These are phyloP conservation scores for Skeletonema tropicum DNA, from an alignment of 108 stramenopile species.

Conservation along the genomic window DNA sequence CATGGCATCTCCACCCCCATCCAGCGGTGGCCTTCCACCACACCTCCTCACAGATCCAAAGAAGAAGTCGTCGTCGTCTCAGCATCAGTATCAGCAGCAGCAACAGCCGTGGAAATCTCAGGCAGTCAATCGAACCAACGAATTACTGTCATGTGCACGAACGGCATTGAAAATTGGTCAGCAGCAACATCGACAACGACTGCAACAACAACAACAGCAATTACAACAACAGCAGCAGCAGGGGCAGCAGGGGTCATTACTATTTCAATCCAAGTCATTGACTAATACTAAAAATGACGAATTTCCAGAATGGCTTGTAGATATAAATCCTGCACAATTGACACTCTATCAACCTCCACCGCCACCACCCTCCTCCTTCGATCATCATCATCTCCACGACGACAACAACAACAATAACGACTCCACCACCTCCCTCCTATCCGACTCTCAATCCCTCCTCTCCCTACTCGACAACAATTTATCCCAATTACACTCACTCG, in stretches of 20 bases:
- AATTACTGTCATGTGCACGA: slow-evolving; percentile 79
- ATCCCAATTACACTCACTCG: slow-evolving; percentile 61
- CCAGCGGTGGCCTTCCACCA: background rate
- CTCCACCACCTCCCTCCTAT: slow-evolving; percentile 37
- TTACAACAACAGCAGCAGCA: slow-evolving; percentile 6
- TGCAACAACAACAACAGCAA: background rate
- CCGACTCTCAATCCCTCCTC: slow-evolving; percentile 67
- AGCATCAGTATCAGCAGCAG: no score
- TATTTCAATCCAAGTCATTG: background rate
- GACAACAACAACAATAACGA: background rate
- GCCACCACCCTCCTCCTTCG: slow-evolving; percentile 9
- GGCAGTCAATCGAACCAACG: slow-evolving; percentile 71
- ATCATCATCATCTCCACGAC: background rate
- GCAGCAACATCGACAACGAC: slow-evolving; percentile 39
- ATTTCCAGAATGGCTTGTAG: slow-evolving; percentile 42
- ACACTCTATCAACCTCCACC: slow-evolving; percentile 22
- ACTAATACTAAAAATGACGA: background rate
- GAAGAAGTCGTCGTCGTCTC: no score
- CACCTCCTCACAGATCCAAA: no score
- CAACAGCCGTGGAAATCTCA: slow-evolving; percentile 44
- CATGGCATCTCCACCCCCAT: background rate
- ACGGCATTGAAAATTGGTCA: slow-evolving; percentile 74
- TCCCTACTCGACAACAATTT: slow-evolving; percentile 61
- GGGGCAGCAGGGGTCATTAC: background rate
- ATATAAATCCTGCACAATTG: slow-evolving; percentile 37